phyloP scores from a whole-genome alignment of 208 protist genomes.

The Angomonas deanei region DNA sequence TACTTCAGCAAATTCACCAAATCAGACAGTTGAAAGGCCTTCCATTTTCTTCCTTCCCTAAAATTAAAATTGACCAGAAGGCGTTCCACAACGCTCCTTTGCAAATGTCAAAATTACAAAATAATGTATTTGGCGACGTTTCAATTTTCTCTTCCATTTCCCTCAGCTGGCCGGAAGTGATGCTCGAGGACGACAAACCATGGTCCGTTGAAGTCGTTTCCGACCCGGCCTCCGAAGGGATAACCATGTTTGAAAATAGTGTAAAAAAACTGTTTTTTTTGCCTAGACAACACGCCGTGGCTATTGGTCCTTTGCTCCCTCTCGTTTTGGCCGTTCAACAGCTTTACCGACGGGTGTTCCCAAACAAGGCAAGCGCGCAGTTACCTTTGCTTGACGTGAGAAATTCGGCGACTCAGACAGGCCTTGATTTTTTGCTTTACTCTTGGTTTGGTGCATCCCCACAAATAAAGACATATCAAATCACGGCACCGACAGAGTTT shows the following conservation, averaged over 20 bases:
- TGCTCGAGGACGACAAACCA: neutral
- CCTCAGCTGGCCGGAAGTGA: conserved; percentile 26
- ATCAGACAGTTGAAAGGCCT: conserved; percentile 27
- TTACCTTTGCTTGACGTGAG: conserved; percentile 8
- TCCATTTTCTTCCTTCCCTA: conserved; percentile 32
- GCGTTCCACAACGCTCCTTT: conserved; percentile 42
- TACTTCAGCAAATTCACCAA: conserved; percentile 40
- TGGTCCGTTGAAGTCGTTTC: conserved; percentile 20
- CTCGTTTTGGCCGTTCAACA: conserved; percentile 15
- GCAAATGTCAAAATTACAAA: conserved; percentile 26
- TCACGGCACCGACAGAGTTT: conserved; percentile 17
- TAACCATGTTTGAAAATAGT: neutral
- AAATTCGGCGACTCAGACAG: neutral
- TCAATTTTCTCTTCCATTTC: conserved; percentile 38
- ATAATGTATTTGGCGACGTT: conserved; percentile 42
- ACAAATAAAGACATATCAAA: conserved; percentile 54
- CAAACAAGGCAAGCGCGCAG: neutral
- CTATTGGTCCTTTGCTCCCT: conserved; percentile 12
- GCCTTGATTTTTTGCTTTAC: conserved; percentile 57
- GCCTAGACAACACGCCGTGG: neutral
- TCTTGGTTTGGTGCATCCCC: conserved; percentile 58
- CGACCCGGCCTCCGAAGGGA: conserved; percentile 13
- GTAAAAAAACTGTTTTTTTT: neutral
- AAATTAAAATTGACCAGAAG: conserved; percentile 43
- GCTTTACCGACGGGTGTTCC: conserved; percentile 13